Conservation (phyloP, 768 basidiomycete species). For the Baorangia bicolor region DNA sequence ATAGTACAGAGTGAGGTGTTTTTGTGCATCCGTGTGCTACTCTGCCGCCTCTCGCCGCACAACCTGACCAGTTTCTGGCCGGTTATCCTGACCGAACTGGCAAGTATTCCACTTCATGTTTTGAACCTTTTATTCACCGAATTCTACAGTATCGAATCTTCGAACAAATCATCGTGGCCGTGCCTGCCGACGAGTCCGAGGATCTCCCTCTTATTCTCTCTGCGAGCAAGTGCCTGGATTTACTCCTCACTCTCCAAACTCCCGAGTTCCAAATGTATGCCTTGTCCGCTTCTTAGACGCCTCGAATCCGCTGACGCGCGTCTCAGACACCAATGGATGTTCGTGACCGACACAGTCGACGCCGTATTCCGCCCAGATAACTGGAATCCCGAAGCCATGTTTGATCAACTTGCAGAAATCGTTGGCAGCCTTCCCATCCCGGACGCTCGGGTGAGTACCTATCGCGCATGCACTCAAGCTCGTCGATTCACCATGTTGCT, state of each 20-base stretch:
- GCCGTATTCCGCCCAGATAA: conserved; percentile 85
- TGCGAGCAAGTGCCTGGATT: conserved; percentile 91
- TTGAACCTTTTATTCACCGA: not conserved
- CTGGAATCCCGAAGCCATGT: conserved; percentile 82
- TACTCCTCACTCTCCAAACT: conserved; percentile 89
- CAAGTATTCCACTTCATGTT: conserved; percentile 33
- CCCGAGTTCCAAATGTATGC: conserved; percentile 96
- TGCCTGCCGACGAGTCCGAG: conserved; percentile 83
- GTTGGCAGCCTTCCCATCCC: conserved; percentile 62
- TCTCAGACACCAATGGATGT: conserved; percentile 93
- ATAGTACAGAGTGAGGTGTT: conserved; percentile 94
- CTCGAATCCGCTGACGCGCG: conserved; percentile 4
- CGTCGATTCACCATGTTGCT: not conserved
- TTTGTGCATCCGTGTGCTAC: conserved; percentile 85
- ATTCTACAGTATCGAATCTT: conserved; percentile 80
- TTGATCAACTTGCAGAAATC: conserved; percentile 88
- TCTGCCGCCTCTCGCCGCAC: conserved; percentile 87
- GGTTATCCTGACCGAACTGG: conserved; percentile 88
- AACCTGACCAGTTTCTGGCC: conserved; percentile 98
- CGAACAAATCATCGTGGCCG: conserved; percentile 68
- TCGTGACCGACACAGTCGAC: conserved; percentile 96
- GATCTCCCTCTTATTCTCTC: conserved; percentile 80
- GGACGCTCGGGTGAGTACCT: conserved; percentile 29
- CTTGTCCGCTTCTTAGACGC: not conserved
- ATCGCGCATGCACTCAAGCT: not conserved